A percentile compares a stretch with the other conserved stretches of the same genome.
Conservation (phyloP, 805 yeast species). For the Candida takata region DNA sequence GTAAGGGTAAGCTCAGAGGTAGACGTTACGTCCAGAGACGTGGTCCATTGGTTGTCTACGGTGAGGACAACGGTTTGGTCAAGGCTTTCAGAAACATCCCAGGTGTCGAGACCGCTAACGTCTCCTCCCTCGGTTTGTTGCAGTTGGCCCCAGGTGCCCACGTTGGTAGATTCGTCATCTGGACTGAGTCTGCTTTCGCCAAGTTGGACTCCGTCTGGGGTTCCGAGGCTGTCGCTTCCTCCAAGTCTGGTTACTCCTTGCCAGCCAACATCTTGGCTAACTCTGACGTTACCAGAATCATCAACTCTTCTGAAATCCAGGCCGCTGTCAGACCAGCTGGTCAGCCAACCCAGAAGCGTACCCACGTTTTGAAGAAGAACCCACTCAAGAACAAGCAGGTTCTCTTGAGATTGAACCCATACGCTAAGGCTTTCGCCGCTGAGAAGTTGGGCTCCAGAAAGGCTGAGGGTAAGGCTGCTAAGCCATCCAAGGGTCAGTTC, state of each 20-base stretch:
- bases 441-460: conserved; percentile 83
- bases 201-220: conserved; percentile 97
- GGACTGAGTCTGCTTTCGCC: conserved; percentile 99
- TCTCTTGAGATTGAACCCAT: conserved; percentile 97
- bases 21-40: conserved; percentile 99
- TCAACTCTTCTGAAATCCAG: conserved; percentile 99
- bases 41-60: conserved; percentile 98
- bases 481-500: conserved; percentile 70
- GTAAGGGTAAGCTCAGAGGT: conserved; percentile 99
- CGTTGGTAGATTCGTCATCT: conserved; percentile 98
- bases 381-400: conserved; percentile 99
- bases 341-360: conserved; percentile 86
- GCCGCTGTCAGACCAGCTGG: conserved; percentile 96
- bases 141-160: conserved; percentile 99
- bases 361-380: conserved; percentile 97
- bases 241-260: conserved; percentile 84
- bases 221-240: conserved; percentile 74
- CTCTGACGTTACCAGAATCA: conserved; percentile 94
- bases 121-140: conserved; percentile 85
- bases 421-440: conserved; percentile 95
- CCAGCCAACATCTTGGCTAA: conserved; percentile 92
- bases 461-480: conserved; percentile 54
- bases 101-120: conserved; percentile 97
- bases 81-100: conserved; percentile 99
- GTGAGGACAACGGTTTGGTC: conserved; percentile 94